Percentiles rank a stretch among this genome's conserved stretches.
Evolutionary conservation across 2,329 filamentous ascomycete species (phyloP).

Genomic region (Venturia oleaginea): DNA sequence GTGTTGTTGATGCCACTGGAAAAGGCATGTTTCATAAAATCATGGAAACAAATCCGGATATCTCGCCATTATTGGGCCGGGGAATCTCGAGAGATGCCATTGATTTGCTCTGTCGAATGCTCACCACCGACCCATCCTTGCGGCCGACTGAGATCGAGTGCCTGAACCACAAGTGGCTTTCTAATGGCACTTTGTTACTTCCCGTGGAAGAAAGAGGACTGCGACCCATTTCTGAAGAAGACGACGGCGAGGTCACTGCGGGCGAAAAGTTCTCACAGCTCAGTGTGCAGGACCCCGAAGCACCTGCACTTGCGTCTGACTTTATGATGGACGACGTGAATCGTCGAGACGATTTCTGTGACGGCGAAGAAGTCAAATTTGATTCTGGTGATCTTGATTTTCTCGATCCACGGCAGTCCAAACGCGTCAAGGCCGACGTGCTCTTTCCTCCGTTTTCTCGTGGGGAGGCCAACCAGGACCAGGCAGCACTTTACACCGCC

Average conservation of each 20-base stretch:
- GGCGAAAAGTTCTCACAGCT: conserved; percentile 45
- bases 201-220: conserved; percentile 24
- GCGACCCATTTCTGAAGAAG: conserved; percentile 41
- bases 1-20: conserved; percentile 64
- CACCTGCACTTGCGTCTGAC: conserved; percentile 23
- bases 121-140: conserved; percentile 68
- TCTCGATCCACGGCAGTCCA: conserved; percentile 18
- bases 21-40: conserved; percentile 75
- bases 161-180: conserved; percentile 66
- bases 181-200: conserved; percentile 32
- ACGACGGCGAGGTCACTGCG: conserved; percentile 43
- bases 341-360: conserved; percentile 18
- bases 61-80: conserved; percentile 48
- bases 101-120: conserved; percentile 67
- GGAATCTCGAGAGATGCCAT: conserved; percentile 59
- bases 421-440: conserved; percentile 19
- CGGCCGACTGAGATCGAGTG: conserved; percentile 67
- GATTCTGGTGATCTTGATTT: conserved; percentile 17
- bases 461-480: background rate
- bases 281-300: conserved; percentile 42
- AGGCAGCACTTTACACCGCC: conserved; percentile 6
- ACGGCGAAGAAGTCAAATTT: conserved; percentile 25
- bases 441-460: background rate
- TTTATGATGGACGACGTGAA: conserved; percentile 17
- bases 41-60: conserved; percentile 68